phyloP scores from a whole-genome alignment of 108 stramenopile genomes.

The Craspedostauros australis region DNA sequence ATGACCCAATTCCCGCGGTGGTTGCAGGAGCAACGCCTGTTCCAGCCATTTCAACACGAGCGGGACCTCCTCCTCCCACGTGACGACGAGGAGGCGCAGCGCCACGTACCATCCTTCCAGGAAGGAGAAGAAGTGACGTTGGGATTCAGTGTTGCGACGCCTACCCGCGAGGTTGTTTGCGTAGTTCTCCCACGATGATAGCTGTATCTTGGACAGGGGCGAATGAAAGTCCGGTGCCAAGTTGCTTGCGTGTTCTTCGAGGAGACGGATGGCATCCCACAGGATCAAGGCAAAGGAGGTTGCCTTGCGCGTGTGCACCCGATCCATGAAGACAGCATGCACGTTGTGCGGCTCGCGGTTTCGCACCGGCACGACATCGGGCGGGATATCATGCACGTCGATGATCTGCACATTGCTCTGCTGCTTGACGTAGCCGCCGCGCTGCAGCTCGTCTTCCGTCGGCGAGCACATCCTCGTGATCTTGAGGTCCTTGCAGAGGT shows the following conservation, averaged over 20 bases:
- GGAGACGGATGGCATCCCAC: background rate
- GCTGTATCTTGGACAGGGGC: slow-evolving; percentile 20
- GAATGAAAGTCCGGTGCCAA: slow-evolving; percentile 30
- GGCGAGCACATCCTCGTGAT: slow-evolving; percentile 39
- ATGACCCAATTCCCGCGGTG: no score
- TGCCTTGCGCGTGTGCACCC: slow-evolving; percentile 10
- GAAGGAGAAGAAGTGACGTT: slow-evolving; percentile 9
- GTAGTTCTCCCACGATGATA: slow-evolving; percentile 31
- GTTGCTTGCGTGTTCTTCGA: background rate
- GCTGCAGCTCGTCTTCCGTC: slow-evolving; percentile 26
- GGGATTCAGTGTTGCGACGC: background rate
- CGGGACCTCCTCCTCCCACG: slow-evolving; percentile 39
- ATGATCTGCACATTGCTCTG: slow-evolving; percentile 26
- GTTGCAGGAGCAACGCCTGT: no score
- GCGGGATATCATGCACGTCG: slow-evolving; percentile 19
- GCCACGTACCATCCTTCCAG: slow-evolving; percentile 41
- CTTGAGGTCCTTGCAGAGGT: slow-evolving; percentile 42
- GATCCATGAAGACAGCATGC: slow-evolving; percentile 35
- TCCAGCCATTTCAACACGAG: slow-evolving; percentile 31
- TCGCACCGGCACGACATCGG: slow-evolving; percentile 19
- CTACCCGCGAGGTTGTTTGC: slow-evolving; percentile 9
- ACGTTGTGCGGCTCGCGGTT: slow-evolving; percentile 37
- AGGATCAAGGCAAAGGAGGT: slow-evolving; percentile 18
- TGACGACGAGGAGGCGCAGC: slow-evolving; percentile 28
- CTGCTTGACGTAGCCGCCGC: slow-evolving; percentile 35